phyloP scores from a whole-genome alignment of 2,329 filamentous ascomycete genomes.

The Bipolaris victoriae region DNA sequence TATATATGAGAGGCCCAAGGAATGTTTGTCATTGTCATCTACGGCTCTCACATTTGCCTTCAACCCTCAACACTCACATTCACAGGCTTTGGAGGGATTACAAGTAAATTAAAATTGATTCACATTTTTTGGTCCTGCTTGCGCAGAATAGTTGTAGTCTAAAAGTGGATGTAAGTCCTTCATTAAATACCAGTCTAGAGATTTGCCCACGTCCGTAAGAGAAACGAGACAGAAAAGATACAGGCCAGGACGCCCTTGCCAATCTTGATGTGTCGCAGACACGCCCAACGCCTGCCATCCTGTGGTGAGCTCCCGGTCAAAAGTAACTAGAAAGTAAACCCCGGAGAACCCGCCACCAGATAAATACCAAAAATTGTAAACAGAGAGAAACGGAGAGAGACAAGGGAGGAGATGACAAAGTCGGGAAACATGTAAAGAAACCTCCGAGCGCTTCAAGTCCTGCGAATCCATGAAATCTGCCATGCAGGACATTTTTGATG shows the following conservation, averaged over 20 bases:
- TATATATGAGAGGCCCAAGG: neutral
- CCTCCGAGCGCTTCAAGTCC: slow-evolving; percentile 23
- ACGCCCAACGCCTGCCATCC: slow-evolving; percentile 44
- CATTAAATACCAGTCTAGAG: slow-evolving; percentile 52
- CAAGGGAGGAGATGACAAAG: slow-evolving; percentile 26
- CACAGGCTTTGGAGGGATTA: neutral
- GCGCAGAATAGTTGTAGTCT: slow-evolving; percentile 44
- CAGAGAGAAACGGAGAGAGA: slow-evolving; percentile 36
- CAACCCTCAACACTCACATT: neutral
- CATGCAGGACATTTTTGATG: slow-evolving; percentile 34
- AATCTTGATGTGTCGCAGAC: slow-evolving; percentile 34
- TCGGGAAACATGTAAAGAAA: slow-evolving; percentile 33
- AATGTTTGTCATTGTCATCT: neutral
- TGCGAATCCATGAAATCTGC: slow-evolving; percentile 31
- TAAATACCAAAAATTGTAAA: slow-evolving; percentile 24
- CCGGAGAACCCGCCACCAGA: slow-evolving; percentile 16
- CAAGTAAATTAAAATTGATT: slow-evolving; percentile 12
- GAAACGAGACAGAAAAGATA: slow-evolving; percentile 30
- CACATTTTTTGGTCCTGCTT: slow-evolving; percentile 40
- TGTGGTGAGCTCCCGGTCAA: slow-evolving; percentile 17
- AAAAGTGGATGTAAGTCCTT: slow-evolving; percentile 48
- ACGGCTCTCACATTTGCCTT: too few species aligned
- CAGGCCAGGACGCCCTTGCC: slow-evolving; percentile 41
- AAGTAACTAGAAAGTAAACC: slow-evolving; percentile 19
- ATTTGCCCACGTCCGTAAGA: slow-evolving; percentile 36